Evolutionary conservation across 2,329 filamentous ascomycete species (phyloP).

Genomic region (Colletotrichum coccodes): DNA sequence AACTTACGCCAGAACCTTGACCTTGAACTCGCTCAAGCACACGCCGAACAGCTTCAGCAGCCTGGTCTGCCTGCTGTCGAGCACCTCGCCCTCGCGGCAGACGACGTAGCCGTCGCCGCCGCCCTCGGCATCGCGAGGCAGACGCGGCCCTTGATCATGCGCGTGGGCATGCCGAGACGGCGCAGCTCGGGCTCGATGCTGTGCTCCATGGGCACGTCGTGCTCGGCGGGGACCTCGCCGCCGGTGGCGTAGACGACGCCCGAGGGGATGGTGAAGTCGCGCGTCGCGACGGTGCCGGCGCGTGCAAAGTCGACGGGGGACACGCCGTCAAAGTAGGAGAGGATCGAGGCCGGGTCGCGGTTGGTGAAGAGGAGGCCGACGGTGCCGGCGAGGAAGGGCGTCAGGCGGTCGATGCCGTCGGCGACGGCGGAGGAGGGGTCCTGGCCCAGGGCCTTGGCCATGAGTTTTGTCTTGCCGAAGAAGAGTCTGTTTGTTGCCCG

Average conservation of each 20-base stretch:
- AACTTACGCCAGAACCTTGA: slow-evolving; percentile 78
- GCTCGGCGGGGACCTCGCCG: slow-evolving; percentile 80
- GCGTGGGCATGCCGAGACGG: slow-evolving; percentile 88
- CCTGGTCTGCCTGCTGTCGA: slow-evolving; percentile 93
- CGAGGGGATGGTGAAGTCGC: slow-evolving; percentile 82
- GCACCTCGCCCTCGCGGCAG: slow-evolving; percentile 83
- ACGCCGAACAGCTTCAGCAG: slow-evolving; percentile 94
- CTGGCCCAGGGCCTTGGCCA: slow-evolving; percentile 91
- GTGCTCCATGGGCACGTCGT: slow-evolving; percentile 89
- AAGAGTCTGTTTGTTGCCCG: slow-evolving; percentile 73
- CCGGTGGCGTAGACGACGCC: slow-evolving; percentile 85
- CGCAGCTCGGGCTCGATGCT: slow-evolving; percentile 90
- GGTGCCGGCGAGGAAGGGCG: slow-evolving; percentile 78
- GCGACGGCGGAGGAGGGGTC: slow-evolving; percentile 82
- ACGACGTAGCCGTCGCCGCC: slow-evolving; percentile 73
- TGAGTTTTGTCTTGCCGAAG: slow-evolving; percentile 99
- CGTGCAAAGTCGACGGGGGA: slow-evolving; percentile 89
- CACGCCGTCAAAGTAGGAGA: slow-evolving; percentile 78
- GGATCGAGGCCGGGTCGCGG: slow-evolving; percentile 73
- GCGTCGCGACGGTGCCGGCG: slow-evolving; percentile 79
- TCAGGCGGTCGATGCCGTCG: slow-evolving; percentile 78
- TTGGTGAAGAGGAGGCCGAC: slow-evolving; percentile 93
- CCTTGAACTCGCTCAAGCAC: slow-evolving; percentile 88
- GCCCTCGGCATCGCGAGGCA: slow-evolving; percentile 68
- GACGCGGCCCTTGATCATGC: slow-evolving; percentile 88